These are phyloP conservation scores for Samsoniella hepiali DNA, from an alignment of 2,329 filamentous ascomycete species.

Conservation along the genomic window DNA sequence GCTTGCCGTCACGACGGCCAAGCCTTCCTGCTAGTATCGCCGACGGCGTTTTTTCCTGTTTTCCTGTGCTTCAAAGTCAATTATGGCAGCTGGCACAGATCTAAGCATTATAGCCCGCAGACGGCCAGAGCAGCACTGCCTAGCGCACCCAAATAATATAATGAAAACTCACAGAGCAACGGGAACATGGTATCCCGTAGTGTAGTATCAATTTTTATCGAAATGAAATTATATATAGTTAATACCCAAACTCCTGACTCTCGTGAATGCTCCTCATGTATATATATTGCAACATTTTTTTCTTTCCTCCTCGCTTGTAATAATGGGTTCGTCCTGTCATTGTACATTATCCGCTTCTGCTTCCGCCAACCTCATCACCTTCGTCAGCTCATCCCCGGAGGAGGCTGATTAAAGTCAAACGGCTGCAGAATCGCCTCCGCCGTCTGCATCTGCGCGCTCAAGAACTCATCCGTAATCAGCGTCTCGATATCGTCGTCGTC, in stretches of 20 bases:
- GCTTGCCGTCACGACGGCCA: background rate
- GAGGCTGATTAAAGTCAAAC: slow-evolving; percentile 32
- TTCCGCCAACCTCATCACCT: background rate
- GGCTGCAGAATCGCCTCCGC: slow-evolving; percentile 27
- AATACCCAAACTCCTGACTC: background rate
- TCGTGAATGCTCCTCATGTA: background rate
- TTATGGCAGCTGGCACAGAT: too few relatives aligned
- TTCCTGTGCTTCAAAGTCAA: too few relatives aligned
- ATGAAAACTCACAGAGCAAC: background rate
- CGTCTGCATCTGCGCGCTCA: slow-evolving; percentile 32
- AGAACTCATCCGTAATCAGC: slow-evolving; percentile 34
- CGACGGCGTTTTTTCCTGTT: too few relatives aligned
- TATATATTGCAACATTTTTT: too few relatives aligned
- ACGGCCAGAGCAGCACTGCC: too few relatives aligned
- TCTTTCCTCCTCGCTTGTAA: too few relatives aligned
- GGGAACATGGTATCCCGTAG: background rate
- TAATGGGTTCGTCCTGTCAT: background rate
- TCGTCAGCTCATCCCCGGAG: background rate
- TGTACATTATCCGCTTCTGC: background rate
- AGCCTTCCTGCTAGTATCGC: too few relatives aligned
- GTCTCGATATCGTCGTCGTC: slow-evolving; percentile 32
- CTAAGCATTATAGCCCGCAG: too few relatives aligned
- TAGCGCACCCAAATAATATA: background rate
- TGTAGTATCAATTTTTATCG: background rate
- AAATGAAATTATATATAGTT: background rate